Evolutionary conservation across 305 asterid species (phyloP).

Genomic region (Plantago lanceolata): DNA sequence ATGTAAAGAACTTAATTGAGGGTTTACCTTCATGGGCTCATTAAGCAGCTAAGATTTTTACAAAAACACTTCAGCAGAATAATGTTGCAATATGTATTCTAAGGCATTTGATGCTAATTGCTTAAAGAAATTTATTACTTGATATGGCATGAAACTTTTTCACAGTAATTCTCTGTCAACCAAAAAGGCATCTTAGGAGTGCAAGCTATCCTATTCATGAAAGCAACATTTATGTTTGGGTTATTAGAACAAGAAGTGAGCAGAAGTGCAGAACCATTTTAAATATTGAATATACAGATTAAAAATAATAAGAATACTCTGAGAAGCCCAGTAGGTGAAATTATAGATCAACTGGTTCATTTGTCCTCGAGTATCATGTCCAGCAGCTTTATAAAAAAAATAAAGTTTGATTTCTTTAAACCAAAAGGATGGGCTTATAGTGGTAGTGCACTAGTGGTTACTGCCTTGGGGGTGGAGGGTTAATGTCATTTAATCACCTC

Average conservation of each 20-base stretch:
- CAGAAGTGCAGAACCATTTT: not conserved
- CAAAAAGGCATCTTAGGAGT: too few relatives aligned
- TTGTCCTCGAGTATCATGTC: not conserved
- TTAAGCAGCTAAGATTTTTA: not conserved
- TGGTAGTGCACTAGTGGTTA: too few relatives aligned
- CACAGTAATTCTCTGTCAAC: not conserved
- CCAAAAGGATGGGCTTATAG: too few relatives aligned
- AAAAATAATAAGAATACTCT: not conserved
- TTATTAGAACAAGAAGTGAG: too few relatives aligned
- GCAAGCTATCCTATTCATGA: too few relatives aligned
- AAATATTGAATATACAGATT: not conserved
- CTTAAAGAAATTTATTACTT: not conserved
- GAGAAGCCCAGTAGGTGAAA: not conserved
- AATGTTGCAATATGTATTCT: not conserved
- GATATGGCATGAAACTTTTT: not conserved
- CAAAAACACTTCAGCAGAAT: not conserved
- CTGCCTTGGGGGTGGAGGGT: too few relatives aligned
- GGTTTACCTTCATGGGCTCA: not conserved
- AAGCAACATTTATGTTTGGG: too few relatives aligned
- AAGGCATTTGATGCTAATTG: not conserved
- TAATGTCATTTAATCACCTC: constrained; percentile 51
- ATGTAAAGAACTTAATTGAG: not conserved
- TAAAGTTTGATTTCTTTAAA: too few relatives aligned
- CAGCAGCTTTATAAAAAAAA: too few relatives aligned
- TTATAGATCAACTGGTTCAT: not conserved